Percentiles rank a stretch among this genome's conserved stretches.
Evolutionary conservation across 2,329 filamentous ascomycete species (phyloP).

Genomic region (Epichloe gansuensis): DNA sequence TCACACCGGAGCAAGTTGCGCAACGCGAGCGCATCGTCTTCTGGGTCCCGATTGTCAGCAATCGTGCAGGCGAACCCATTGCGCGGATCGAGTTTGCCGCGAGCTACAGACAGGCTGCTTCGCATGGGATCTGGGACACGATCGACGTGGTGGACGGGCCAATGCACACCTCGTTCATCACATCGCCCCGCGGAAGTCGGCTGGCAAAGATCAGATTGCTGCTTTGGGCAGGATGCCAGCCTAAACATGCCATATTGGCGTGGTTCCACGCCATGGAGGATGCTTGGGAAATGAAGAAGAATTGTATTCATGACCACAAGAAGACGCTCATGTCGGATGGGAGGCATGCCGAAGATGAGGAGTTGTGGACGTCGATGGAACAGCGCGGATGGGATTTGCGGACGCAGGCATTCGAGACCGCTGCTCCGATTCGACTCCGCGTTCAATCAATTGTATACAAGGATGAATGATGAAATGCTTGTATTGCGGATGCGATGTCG

Average conservation of each 20-base stretch:
- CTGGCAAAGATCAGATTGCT: constrained; percentile 22
- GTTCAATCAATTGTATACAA: constrained; percentile 14
- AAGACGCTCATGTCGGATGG: constrained; percentile 7
- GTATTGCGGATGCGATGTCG: too few species aligned
- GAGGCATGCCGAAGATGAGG: constrained; percentile 6
- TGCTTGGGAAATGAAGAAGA: constrained; percentile 19
- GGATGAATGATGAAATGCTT: constrained; percentile 9
- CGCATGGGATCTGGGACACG: constrained; percentile 7
- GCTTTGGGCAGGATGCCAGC: constrained; percentile 18
- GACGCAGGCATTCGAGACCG: constrained; percentile 24
- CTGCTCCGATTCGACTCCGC: constrained; percentile 20
- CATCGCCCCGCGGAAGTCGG: constrained; percentile 10
- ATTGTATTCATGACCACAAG: constrained; percentile 9
- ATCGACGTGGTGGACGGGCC: constrained; percentile 17
- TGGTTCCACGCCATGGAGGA: constrained; percentile 27
- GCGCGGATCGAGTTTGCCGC: constrained; percentile 28
- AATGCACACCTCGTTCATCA: constrained; percentile 18
- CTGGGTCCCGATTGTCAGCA: constrained; percentile 21
- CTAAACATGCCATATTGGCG: constrained; percentile 19
- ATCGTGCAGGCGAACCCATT: constrained; percentile 14
- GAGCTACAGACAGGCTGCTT: constrained; percentile 27
- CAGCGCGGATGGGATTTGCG: constrained; percentile 23
- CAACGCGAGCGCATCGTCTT: constrained; percentile 49
- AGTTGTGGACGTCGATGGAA: constrained; percentile 17
- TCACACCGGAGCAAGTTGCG: constrained; percentile 55